Evolutionary conservation across 2,329 filamentous ascomycete genomes (phyloP).

Genomic region (Neofusicoccum umdonicola): DNA sequence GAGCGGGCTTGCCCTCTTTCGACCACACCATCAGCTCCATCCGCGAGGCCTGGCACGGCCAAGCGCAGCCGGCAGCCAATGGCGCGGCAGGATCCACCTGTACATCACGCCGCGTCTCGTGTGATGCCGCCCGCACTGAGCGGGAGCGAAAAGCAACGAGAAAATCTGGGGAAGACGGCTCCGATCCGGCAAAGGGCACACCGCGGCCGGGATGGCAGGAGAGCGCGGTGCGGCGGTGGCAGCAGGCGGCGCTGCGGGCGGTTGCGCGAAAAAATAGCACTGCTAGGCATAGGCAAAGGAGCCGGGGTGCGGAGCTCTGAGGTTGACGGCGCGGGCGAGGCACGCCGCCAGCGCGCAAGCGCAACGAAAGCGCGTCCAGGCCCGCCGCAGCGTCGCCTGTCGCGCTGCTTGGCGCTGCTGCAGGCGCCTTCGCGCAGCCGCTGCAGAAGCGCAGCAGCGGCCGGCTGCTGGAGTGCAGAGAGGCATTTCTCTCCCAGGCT

Average conservation of each 20-base stretch:
- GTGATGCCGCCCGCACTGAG: constrained; percentile 5
- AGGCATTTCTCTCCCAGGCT: not conserved
- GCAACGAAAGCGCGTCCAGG: not conserved
- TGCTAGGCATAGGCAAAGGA: not conserved
- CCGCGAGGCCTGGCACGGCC: constrained; percentile 7
- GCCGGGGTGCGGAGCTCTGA: not conserved
- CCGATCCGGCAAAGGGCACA: constrained; percentile 9
- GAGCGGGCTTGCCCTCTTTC: not conserved
- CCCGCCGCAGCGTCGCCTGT: not conserved
- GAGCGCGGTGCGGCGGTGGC: not conserved
- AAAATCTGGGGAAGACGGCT: constrained; percentile 13
- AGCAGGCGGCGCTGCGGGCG: constrained; percentile 5
- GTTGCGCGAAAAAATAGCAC: constrained; percentile 6
- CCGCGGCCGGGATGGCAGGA: not conserved
- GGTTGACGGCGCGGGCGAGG: not conserved
- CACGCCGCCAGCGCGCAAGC: not conserved
- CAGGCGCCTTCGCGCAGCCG: not conserved
- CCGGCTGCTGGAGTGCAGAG: not conserved
- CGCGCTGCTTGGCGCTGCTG: not conserved
- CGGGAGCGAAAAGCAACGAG: constrained; percentile 15
- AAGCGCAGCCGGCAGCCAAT: constrained; percentile 11
- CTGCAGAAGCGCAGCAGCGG: not conserved
- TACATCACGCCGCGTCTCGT: constrained; percentile 15
- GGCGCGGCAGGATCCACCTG: not conserved
- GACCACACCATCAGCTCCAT: not conserved